These are phyloP conservation scores for Ilex paraguariensis DNA, from an alignment of 305 asterid genomes.

Conservation along the genomic window DNA sequence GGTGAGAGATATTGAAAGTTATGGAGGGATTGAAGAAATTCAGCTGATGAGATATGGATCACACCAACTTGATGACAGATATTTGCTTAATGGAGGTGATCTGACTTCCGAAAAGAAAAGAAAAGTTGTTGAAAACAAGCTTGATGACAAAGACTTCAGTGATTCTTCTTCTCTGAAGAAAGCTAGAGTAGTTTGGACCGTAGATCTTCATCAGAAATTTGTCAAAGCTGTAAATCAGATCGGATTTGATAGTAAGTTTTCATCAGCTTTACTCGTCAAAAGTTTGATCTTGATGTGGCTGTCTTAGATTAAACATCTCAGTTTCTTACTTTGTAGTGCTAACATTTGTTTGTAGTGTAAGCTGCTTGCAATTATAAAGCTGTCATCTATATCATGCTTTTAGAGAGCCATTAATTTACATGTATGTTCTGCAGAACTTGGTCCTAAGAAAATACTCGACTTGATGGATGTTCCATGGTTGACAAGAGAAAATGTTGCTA, in stretches of 20 bases:
- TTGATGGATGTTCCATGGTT: conserved; percentile 90
- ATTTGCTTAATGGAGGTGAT: conserved; percentile 48
- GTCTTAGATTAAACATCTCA: conserved; percentile 34
- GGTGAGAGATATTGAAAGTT: conserved; percentile 68
- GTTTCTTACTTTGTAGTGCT: conserved; percentile 3
- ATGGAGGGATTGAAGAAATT: conserved; percentile 57
- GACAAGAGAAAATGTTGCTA: conserved; percentile 90
- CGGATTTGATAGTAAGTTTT: conserved; percentile 73
- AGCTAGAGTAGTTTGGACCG: conserved; percentile 88
- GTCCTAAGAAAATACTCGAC: conserved; percentile 94
- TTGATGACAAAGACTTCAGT: conserved; percentile 43
- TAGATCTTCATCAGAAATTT: conserved; percentile 93
- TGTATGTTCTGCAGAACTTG: conserved; percentile 59
- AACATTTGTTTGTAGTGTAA: too few relatives aligned
- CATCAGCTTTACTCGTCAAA: not conserved
- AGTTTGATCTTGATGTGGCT: too few relatives aligned
- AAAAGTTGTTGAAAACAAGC: conserved; percentile 48
- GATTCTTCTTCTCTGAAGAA: conserved; percentile 59
- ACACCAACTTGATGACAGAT: conserved; percentile 53
- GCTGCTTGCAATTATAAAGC: not conserved
- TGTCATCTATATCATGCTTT: not conserved
- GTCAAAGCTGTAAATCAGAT: conserved; percentile 90
- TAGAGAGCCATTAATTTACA: not conserved
- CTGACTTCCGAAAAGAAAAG: conserved; percentile 52
- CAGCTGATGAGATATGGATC: conserved; percentile 43